Evolutionary conservation across 208 protist species (phyloP), one percentile per base, ranked within the genome.

Genomic region (Hexamita inflata): DNA sequence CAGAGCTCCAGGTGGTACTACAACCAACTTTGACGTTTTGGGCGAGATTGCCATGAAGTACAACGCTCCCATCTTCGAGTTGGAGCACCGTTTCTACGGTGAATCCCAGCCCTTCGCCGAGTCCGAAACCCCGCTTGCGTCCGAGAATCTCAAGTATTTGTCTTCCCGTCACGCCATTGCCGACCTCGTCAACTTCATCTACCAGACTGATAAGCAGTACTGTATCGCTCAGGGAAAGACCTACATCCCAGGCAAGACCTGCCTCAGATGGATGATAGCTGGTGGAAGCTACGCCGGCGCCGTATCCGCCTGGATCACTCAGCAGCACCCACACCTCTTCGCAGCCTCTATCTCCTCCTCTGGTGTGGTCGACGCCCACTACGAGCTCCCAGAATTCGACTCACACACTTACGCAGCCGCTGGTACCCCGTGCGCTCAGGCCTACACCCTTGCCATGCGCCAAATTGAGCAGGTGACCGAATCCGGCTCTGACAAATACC

Each of bases 61-160:
- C 9, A 38, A 38, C 11, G 64, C 64, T 15, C 4, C 15, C 11
- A 70, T 70, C 35, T 70, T 57, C n/a, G 64, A 4, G 15, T 34
- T 70, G 9, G 64, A 70, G n/a, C 64, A 70, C n/a, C n/a, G 64
- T 32, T 70, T 70, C n/a, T 70, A 70, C 42, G 64, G 64, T 15
- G n/a, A 30, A 15, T 70, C 64, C 35, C 64, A 70, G 11, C 64
- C 64, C n/a, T 70, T 70, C 35, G 11, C 2, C 2, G 38, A 11
- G 11, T n/a, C n/a, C n/a, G n/a, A n/a, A n/a, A n/a, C n/a, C n/a
- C 42, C 15, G 4, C 19, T 45, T 49, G 40, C 38, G 11, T 35
- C 2, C 9, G 9, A 70, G 11, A 49, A 40, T n/a, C 40, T 70
- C 9, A 2, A 45, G 7, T 70, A 45, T 13, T 38, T 70, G 34